Conservation (phyloP, 495 filamentous ascomycete species). For the Penicillium antarcticum region DNA sequence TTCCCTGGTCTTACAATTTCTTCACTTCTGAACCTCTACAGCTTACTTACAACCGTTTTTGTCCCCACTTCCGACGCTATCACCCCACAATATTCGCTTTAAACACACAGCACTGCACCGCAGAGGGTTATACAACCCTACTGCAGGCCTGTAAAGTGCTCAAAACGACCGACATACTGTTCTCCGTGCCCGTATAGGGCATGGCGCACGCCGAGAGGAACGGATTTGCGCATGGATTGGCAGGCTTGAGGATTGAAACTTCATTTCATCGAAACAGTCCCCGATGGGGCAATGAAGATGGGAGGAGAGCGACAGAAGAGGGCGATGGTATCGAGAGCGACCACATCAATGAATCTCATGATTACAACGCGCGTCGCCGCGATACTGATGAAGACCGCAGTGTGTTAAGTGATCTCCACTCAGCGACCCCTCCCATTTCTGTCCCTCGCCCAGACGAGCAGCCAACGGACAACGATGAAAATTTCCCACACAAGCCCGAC, state of each 20-base stretch:
- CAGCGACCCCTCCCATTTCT: conserved; percentile 44
- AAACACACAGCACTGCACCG: conserved; percentile 7
- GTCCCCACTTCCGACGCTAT: conserved; percentile 19
- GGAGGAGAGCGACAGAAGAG: conserved; percentile 24
- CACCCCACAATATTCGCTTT: conserved; percentile 17
- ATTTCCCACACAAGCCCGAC: conserved; percentile 42
- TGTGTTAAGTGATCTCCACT: conserved; percentile 44
- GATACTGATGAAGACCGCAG: conserved; percentile 48
- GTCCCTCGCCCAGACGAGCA: conserved; percentile 41
- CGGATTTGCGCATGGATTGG: conserved; percentile 20
- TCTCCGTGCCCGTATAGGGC: conserved; percentile 27
- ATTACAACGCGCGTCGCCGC: conserved; percentile 38
- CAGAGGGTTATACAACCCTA: conserved; percentile 26
- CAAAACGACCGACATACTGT: conserved; percentile 11
- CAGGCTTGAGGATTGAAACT: conserved; percentile 44
- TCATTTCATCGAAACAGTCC: conserved; percentile 29
- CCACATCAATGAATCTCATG: conserved; percentile 39
- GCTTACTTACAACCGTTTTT: conserved; percentile 4
- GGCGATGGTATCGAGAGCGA: conserved; percentile 46
- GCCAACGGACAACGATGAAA: conserved; percentile 18
- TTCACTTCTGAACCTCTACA: background rate
- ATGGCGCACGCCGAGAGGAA: conserved; percentile 40
- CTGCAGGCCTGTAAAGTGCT: conserved; percentile 21
- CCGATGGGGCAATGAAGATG: conserved; percentile 25
- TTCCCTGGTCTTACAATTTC: background rate